Evolutionary conservation across 106 monocot species (phyloP).

Genomic region (Hemerocallis citrina): DNA sequence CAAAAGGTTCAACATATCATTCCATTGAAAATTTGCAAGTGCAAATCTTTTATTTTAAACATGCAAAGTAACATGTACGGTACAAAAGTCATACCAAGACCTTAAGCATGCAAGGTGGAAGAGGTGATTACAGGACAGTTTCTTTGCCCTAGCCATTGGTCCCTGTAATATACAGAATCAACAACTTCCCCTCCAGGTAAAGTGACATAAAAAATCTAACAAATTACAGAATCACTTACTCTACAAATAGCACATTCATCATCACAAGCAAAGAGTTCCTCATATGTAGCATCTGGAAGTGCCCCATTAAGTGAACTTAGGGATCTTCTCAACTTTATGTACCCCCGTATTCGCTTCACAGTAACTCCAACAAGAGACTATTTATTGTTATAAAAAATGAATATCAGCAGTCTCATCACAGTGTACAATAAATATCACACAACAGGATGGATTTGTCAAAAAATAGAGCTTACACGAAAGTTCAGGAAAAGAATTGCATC

Average conservation of each 20-base stretch:
- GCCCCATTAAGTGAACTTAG: slow-evolving; percentile 72
- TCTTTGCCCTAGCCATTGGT: slow-evolving; percentile 94
- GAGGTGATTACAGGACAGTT: slow-evolving; percentile 84
- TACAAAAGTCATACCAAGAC: slow-evolving; percentile 68
- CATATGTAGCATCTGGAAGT: slow-evolving; percentile 87
- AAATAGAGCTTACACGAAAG: slow-evolving; percentile 52
- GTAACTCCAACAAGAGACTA: slow-evolving; percentile 69
- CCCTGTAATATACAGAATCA: slow-evolving; percentile 44
- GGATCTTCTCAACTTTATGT: slow-evolving; percentile 67
- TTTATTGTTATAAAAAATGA: slow-evolving; percentile 8
- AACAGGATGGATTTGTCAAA: background rate
- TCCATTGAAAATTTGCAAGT: background rate
- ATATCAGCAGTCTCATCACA: background rate
- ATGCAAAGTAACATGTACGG: background rate
- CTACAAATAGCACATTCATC: slow-evolving; percentile 99
- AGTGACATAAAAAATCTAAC: background rate
- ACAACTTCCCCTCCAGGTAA: background rate
- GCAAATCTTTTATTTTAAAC: background rate
- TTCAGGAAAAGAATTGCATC: slow-evolving; percentile 87
- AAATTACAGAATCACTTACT: slow-evolving; percentile 31
- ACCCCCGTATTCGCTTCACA: slow-evolving; percentile 62
- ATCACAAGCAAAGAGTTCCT: slow-evolving; percentile 71
- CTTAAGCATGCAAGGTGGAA: slow-evolving; percentile 94
- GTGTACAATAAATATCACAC: background rate
- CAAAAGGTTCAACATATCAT: background rate